phyloP scores from a whole-genome alignment of 192 early-diverging fungal genomes.

The Entophlyctis luteolus region DNA sequence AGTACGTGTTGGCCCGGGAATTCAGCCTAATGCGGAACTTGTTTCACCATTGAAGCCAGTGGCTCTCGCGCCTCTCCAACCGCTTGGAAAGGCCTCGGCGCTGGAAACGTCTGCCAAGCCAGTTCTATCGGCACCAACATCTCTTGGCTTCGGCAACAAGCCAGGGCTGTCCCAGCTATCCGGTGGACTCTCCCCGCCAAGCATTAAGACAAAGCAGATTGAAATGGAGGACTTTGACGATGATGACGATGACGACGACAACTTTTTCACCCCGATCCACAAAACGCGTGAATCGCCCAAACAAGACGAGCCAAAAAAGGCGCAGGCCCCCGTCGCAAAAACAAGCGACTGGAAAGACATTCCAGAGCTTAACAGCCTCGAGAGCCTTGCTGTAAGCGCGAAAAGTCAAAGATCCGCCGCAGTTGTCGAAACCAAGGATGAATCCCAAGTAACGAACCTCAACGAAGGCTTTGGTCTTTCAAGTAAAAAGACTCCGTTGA shows the following conservation, averaged over 20 bases:
- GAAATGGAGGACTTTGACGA: conserved; percentile 13
- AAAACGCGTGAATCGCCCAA: background rate
- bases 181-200: too few species aligned
- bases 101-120: background rate
- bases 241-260: conserved; percentile 14
- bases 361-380: background rate
- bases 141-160: background rate
- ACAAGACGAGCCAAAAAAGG: background rate
- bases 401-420: background rate
- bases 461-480: too few species aligned
- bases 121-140: background rate
- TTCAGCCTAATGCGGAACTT: too few species aligned
- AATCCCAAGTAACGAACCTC: too few species aligned
- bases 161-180: background rate
- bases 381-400: background rate
- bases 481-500: background rate
- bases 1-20: too few species aligned
- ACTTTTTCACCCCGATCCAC: conserved; percentile 12
- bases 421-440: background rate
- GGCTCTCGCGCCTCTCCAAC: background rate
- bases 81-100: background rate
- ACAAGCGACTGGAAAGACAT: background rate
- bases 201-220: background rate
- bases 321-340: background rate
- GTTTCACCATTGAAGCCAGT: background rate